Conservation (phyloP, 257 asterid species). For the Mitragyna speciosa region DNA sequence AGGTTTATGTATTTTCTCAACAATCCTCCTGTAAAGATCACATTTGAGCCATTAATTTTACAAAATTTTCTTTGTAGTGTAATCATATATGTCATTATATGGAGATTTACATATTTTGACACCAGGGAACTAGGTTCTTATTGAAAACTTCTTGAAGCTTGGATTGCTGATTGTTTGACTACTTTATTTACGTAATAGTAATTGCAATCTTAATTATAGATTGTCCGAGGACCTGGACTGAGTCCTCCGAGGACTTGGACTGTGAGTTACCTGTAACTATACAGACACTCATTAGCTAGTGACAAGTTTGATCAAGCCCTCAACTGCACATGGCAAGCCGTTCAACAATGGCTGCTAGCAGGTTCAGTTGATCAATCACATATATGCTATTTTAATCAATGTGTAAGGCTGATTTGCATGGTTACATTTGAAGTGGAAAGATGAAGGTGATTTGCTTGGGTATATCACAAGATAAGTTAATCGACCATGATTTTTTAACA, state of each 20-base stretch:
- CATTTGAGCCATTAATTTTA: background rate
- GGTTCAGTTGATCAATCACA: background rate
- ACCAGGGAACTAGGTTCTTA: background rate
- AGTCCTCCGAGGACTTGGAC: too few species aligned
- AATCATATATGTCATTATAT: background rate
- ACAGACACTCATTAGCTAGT: background rate
- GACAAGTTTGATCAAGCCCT: background rate
- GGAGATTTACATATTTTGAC: background rate
- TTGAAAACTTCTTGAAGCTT: background rate
- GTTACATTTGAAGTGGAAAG: background rate
- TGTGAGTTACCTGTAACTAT: background rate
- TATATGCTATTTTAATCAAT: background rate
- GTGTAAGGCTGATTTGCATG: background rate
- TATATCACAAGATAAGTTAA: background rate
- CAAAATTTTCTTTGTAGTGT: background rate
- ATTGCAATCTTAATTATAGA: too few species aligned
- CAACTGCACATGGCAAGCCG: background rate
- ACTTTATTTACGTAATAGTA: too few species aligned
- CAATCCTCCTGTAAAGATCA: constrained; percentile 9
- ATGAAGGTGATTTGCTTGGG: background rate
- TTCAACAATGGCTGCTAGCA: background rate
- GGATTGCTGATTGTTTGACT: background rate
- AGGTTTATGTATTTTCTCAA: constrained; percentile 21
- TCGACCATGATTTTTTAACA: background rate
- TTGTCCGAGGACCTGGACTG: too few species aligned